Evolutionary conservation across 1,284 basidiomycete species (phyloP).

Genomic region (Leucoagaricus sp.): DNA sequence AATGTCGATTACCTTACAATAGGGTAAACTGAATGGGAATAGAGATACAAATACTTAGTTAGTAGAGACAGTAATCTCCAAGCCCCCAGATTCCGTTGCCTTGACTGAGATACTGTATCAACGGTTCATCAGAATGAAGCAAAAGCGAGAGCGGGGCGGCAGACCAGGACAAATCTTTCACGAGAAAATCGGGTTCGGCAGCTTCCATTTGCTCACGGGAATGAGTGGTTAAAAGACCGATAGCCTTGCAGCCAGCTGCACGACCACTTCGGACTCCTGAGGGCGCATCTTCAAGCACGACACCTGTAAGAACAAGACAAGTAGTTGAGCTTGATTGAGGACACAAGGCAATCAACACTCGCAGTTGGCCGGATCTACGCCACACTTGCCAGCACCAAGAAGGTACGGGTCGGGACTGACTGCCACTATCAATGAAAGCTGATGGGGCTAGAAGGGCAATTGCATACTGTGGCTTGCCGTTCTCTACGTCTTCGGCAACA

Average conservation of each 20-base stretch:
- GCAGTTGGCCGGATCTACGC: slow-evolving; percentile 63
- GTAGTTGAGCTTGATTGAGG: background rate
- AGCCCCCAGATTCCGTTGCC: slow-evolving; percentile 37
- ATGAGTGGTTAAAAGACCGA: slow-evolving; percentile 82
- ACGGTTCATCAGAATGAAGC: slow-evolving; percentile 7
- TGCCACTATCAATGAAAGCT: background rate
- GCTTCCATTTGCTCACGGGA: slow-evolving; percentile 61
- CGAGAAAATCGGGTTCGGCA: slow-evolving; percentile 59
- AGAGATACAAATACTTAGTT: background rate
- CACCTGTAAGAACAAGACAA: slow-evolving; percentile 44
- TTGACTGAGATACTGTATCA: slow-evolving; percentile 44
- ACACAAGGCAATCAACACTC: slow-evolving; percentile 18
- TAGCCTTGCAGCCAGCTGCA: slow-evolving; percentile 77
- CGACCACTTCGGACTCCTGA: slow-evolving; percentile 75
- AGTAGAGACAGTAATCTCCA: slow-evolving; percentile 6
- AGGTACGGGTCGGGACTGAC: slow-evolving; percentile 81
- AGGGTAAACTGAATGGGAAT: background rate
- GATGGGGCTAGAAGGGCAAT: background rate
- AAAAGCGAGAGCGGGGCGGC: slow-evolving; percentile 3
- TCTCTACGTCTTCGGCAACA: slow-evolving; percentile 74
- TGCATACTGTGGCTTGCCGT: slow-evolving; percentile 70
- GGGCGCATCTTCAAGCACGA: slow-evolving; percentile 89
- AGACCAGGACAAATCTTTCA: slow-evolving; percentile 63
- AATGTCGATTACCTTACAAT: background rate
- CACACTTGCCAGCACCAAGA: slow-evolving; percentile 65